These are phyloP conservation scores for Oxyria digyna DNA, from an alignment of 148 eudicot species.

Conservation along the genomic window DNA sequence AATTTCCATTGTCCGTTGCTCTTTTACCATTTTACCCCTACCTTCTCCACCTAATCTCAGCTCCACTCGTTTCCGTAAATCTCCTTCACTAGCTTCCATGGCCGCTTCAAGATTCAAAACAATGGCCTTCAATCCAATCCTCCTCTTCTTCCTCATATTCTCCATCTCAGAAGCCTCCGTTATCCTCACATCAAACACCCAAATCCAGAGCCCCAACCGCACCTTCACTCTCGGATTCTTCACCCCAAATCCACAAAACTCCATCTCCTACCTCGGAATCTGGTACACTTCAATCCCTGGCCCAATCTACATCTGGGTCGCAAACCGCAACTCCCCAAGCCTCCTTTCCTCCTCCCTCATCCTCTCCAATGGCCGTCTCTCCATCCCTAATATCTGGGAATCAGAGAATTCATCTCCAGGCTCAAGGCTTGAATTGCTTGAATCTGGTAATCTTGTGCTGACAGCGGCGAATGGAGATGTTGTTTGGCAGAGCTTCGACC, in stretches of 20 bases:
- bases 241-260: conserved; percentile 20
- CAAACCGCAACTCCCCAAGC: conserved; percentile 44
- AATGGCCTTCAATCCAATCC: background rate
- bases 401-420: conserved; percentile 18
- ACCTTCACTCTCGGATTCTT: conserved; percentile 54
- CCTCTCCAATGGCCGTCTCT: conserved; percentile 25
- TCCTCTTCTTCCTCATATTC: background rate
- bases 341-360: conserved; percentile 16
- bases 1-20: background rate
- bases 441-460: conserved; percentile 47
- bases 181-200: background rate
- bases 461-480: conserved; percentile 9
- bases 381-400: conserved; percentile 30
- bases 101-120: background rate
- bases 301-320: conserved; percentile 63
- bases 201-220: conserved; percentile 11
- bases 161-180: background rate
- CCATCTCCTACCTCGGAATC: conserved; percentile 42
- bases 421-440: conserved; percentile 21
- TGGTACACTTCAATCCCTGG: conserved; percentile 56
- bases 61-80: too few relatives aligned
- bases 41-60: too few relatives aligned
- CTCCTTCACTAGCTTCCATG: conserved; percentile 8
- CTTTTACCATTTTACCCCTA: background rate
- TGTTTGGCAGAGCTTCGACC: conserved; percentile 69